These are phyloP conservation scores for Skeletonema grethae DNA, from an alignment of 108 stramenopile species.

Conservation along the genomic window DNA sequence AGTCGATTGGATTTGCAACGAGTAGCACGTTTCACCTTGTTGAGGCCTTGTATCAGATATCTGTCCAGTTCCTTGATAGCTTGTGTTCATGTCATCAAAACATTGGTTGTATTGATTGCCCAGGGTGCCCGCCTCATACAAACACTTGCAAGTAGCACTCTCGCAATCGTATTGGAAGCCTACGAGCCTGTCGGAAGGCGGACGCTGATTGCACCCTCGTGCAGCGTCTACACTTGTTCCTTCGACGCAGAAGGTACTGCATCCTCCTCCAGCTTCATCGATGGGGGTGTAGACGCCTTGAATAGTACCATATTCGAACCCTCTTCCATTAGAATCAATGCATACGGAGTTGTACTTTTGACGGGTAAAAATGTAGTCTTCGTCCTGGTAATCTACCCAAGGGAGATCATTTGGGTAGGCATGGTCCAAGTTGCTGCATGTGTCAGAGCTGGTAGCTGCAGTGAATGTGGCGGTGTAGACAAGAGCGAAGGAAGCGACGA, in stretches of 20 bases:
- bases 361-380: constrained; percentile 1
- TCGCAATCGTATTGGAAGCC: constrained; percentile 14
- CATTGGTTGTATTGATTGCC: constrained; percentile 1
- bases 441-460: neutral
- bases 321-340: neutral
- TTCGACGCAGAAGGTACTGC: neutral
- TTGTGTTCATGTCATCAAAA: neutral
- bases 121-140: neutral
- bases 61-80: neutral
- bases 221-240: neutral
- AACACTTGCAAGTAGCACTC: neutral
- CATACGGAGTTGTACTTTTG: constrained; percentile 9
- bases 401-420: constrained; percentile 7
- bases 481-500: constrained; percentile 41
- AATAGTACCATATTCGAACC: constrained; percentile 4
- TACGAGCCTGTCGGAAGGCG: neutral
- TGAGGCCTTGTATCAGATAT: neutral
- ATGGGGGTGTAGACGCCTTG: constrained; percentile 2
- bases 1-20: neutral
- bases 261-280: neutral
- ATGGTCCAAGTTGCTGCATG: neutral
- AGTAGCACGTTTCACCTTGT: constrained; percentile 10
- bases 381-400: constrained; percentile 1
- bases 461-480: constrained; percentile 34
- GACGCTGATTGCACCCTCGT: neutral